Evolutionary conservation across 2,329 filamentous ascomycete genomes (phyloP), one percentile per base, ranked within the genome.

Genomic region (Sclerotinia nivalis): DNA sequence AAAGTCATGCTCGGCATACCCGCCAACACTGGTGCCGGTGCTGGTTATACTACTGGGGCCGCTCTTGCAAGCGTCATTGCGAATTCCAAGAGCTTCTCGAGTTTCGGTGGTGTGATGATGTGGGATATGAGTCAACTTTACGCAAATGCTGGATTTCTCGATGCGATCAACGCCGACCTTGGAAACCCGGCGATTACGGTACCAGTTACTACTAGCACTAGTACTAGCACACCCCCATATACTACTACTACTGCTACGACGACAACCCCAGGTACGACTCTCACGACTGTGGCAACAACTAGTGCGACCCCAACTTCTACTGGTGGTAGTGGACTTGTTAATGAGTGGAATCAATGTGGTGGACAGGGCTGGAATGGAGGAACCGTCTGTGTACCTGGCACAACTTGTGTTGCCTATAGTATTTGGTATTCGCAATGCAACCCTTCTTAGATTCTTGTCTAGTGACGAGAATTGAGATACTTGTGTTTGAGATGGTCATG

Each of bases 101-200:
- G 84, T 78, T 91, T 91, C 74, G 89, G 88, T 10, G 89, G 89
- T 43, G 83, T 89, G 40, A 90, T 91, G 89, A 83, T 90, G 80
- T 91, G 88, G 89, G 89, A 91, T 78, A 86, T 86, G 79, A 86
- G 82, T 43, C 87, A 89, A 80, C 82, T 86, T 2, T 88, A 84
- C 72, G 79, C 80, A n/a, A 90, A 90, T 78, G 47, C 73, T 2
- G 87, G 86, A 1, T 89, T 88, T 76, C 79, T 90, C 13, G 60
- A 69, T 50, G 54, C 43, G 1, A 70, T 75, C 8, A 61, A 22
- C 9, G 58, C 22, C 20, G 70, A 73, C 66, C 55, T 77, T 37
- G 70, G 64, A 1, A 45, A 50, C 6, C 54, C 66, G 10, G 58
- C 69, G 28, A 40, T 47, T 15, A 72, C 75, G 47, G 61, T 70